Base-by-base conservation (phyloP, 2,329 filamentous ascomycete species). In the Trichoderma lentiforme region DNA sequence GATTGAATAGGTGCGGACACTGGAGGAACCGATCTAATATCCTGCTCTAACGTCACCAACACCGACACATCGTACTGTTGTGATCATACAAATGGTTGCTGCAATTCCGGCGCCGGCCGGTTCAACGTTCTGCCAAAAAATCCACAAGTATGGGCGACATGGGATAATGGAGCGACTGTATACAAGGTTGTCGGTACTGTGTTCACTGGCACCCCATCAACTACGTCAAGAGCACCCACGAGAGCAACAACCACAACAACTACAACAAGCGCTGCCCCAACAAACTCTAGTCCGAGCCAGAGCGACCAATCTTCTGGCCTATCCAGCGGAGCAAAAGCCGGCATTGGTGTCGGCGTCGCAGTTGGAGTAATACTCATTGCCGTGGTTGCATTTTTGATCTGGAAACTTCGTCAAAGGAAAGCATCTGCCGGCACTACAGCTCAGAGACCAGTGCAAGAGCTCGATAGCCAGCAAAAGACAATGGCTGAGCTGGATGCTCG, bases 1-100 rank as follows among this genome's bases (percentile, higher is more conserved):
- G 6, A 24, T 36, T 3, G 4, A 14, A 21, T 57, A 67, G 64
- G 21, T 26, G 51, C 64, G 21, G 34, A 34, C 51, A 39, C 30
- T 28, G 64, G 64, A 57, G 64, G 64, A 36, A 57, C 64, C 21
- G 64, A 67, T 39, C 51, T 67, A 14, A 67, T 67, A 67, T 57
- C 64, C 14, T 67, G 64, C 32, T 67, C 47, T 5, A 57, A 67
- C 28, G 64, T 57, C 15, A 67, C 64, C n/a, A 56, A 67, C 32
- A 39, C 47, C 15, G 51, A 57, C 18, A 67, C 51, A n/a, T 57
- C 32, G 28, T 67, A 57, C 28, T 67, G 51, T 18, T 67, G 64
- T 32, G 64, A 67, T 6, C 64, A 67, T 43, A 39, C 64, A 6
- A 39, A 57, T 15, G 30, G 51, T 4, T 67, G 64, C n/a, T 67